phyloP scores from a whole-genome alignment of 2,329 filamentous ascomycete species.

The Hypoxylon sp. region DNA sequence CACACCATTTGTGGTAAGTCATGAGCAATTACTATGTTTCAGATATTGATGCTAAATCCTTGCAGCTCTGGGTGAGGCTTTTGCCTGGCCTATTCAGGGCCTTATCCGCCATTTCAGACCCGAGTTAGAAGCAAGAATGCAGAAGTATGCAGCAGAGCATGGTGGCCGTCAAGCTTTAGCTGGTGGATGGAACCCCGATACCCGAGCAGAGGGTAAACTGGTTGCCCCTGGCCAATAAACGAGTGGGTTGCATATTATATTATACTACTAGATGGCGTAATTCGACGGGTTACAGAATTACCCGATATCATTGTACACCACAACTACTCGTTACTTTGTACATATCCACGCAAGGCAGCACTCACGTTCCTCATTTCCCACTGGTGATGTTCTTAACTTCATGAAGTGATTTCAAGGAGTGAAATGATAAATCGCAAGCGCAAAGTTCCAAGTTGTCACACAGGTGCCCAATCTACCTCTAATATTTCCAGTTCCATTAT shows the following conservation, averaged over 20 bases:
- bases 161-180: slow-evolving; percentile 80
- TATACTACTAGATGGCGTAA: slow-evolving; percentile 40
- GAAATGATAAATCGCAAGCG: neutral
- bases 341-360: slow-evolving; percentile 37
- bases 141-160: slow-evolving; percentile 79
- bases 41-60: slow-evolving; percentile 50
- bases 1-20: slow-evolving; percentile 95
- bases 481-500: neutral
- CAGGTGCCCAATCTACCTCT: neutral
- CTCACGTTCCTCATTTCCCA: slow-evolving; percentile 21
- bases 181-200: slow-evolving; percentile 87
- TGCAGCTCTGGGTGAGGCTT: slow-evolving; percentile 91
- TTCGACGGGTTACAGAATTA: slow-evolving; percentile 32
- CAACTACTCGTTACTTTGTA: slow-evolving; percentile 46
- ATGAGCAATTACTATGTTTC: neutral
- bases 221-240: slow-evolving; percentile 90
- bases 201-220: slow-evolving; percentile 83
- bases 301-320: slow-evolving; percentile 37
- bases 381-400: slow-evolving; percentile 1
- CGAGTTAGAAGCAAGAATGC: slow-evolving; percentile 92
- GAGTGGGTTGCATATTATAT: slow-evolving; percentile 25
- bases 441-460: neutral
- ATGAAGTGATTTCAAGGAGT: slow-evolving; percentile 5
- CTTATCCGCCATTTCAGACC: slow-evolving; percentile 98
- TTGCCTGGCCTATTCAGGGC: slow-evolving; percentile 98